Evolutionary conservation across 768 basidiomycete genomes (phyloP), one percentile per base, ranked within the genome.

Genomic region (Mrakia gelida): DNA sequence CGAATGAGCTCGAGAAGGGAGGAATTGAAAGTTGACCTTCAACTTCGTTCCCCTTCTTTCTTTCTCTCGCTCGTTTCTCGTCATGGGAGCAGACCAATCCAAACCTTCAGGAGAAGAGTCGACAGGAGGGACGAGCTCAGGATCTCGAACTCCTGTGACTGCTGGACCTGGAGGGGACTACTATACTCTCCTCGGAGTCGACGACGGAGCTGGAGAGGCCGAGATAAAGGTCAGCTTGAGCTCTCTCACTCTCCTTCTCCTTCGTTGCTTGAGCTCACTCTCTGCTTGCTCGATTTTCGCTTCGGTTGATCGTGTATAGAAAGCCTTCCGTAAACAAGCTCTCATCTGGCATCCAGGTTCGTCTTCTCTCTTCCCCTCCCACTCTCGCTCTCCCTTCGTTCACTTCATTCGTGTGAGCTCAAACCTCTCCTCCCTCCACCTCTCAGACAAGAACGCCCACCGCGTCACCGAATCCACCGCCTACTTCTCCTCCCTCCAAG

Each of bases 381-480:
- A 81, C 8, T 82, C 78, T 75, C 0, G 56, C 81, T 65, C 71
- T 71, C 3, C 28, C 32, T 5, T n/a, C n/a, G n/a, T n/a, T n/a
- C n/a, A n/a, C n/a, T n/a, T n/a, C 32, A 72, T 11, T 80, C 81
- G 1, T 76, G 79, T 2, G 21, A 41, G 16, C 54, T n/a, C 38
- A 32, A 16, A 67, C 62, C 62, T 28, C 65, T 3, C 41, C 38
- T 43, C 41, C 30, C 70, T 62, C 38, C 59, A 70, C 18, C 32
- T 41, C 65, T 85, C 85, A 7, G 86, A 86, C 81, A 86, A 98
- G 85, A 98, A 98, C 82, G 86, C 88, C 67, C 87, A 90, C 79
- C 90, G 96, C 81, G 84, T 92, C 5, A 93, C 96, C 80, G 93
- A 89, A 54, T 90, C 97, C 0, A 98, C 94, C 0, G 87, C 91